Evolutionary conservation across 345 rosid genomes (phyloP), one percentile per base, ranked within the genome.

Genomic region (Ailanthus altissimus): DNA sequence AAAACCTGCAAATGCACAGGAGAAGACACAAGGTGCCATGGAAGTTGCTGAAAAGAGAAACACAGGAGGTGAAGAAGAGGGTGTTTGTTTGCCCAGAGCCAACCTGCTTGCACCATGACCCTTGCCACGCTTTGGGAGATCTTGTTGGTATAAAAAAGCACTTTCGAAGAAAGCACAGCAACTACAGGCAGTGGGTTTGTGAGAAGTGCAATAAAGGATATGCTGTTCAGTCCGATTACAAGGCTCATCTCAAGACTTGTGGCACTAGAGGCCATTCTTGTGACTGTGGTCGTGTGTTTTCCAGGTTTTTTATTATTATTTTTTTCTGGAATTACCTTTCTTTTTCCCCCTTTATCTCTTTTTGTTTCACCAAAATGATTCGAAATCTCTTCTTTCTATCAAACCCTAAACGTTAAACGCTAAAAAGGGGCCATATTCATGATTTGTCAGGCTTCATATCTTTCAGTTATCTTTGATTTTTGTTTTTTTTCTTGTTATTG

Each of bases 211-310:
- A 88, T 14, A 92, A 92, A 81, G 97, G 91, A 2, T 92, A 92
- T 57, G 97, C 97, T 62, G 97, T 92, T 74, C 97, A 92, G 78
- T 92, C 97, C 36, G 97, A 92, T 84, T 92, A 88, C 85, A 92
- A 92, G 75, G 97, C 97, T 54, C 97, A 92, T 77, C 93, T 92
- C 80, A 92, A 92, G 79, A 92, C 94, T 73, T 92, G 97, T 78
- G 97, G 97, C 51, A 92, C 94, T 23, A 79, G 97, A 75, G 97
- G 97, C 72, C 97, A 92, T 78, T 92, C 94, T 54, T 92, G 97
- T 54, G 97, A 92, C 83, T 92, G 97, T 76, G 97, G 97, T 81
- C 94, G 97, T 5, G 97, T 92, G 76, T 92, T 92, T 78, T 92
- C 97, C 91, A 89, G 97, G 97, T 92, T 67, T 54, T 8, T 45